phyloP scores from a whole-genome alignment of 768 basidiomycete species.

The Pholiota molesta region DNA sequence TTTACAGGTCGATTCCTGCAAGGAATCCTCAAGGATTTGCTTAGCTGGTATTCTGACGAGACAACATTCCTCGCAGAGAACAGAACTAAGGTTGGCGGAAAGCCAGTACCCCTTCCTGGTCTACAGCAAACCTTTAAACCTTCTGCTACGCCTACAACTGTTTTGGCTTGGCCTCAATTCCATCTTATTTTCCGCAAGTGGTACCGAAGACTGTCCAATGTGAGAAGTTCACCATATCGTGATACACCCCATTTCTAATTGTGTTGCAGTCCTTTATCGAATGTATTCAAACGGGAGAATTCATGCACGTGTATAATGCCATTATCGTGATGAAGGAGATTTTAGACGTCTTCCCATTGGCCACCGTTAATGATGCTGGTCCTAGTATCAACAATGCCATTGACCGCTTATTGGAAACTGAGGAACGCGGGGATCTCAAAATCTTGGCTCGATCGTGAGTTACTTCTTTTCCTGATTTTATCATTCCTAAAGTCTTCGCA shows the following conservation, averaged over 20 bases:
- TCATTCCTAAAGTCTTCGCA: slow-evolving; percentile 27
- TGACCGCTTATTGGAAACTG: slow-evolving; percentile 67
- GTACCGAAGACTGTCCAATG: slow-evolving; percentile 77
- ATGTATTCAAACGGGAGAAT: slow-evolving; percentile 86
- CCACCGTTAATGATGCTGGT: slow-evolving; percentile 59
- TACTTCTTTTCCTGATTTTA: slow-evolving; percentile 3
- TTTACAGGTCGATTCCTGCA: slow-evolving; percentile 80
- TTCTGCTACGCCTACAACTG: slow-evolving; percentile 50
- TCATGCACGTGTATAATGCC: slow-evolving; percentile 98
- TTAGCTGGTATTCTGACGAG: slow-evolving; percentile 81
- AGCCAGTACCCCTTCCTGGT: slow-evolving; percentile 65
- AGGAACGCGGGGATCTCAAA: slow-evolving; percentile 84
- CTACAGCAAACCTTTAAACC: slow-evolving; percentile 57
- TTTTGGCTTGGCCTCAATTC: slow-evolving; percentile 74
- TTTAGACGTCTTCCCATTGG: slow-evolving; percentile 84
- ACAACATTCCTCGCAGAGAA: slow-evolving; percentile 72
- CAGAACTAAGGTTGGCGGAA: slow-evolving; percentile 64
- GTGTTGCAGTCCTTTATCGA: slow-evolving; percentile 67
- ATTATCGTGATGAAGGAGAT: slow-evolving; percentile 93
- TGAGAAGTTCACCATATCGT: slow-evolving; percentile 28
- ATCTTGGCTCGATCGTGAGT: slow-evolving; percentile 77
- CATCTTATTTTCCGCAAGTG: slow-evolving; percentile 78
- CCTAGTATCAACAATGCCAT: slow-evolving; percentile 60
- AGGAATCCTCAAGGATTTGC: slow-evolving; percentile 76
- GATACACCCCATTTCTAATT: slow-evolving; percentile 3